Conservation (phyloP, 345 rosid genomes). For the Gossypium sturtianum region DNA sequence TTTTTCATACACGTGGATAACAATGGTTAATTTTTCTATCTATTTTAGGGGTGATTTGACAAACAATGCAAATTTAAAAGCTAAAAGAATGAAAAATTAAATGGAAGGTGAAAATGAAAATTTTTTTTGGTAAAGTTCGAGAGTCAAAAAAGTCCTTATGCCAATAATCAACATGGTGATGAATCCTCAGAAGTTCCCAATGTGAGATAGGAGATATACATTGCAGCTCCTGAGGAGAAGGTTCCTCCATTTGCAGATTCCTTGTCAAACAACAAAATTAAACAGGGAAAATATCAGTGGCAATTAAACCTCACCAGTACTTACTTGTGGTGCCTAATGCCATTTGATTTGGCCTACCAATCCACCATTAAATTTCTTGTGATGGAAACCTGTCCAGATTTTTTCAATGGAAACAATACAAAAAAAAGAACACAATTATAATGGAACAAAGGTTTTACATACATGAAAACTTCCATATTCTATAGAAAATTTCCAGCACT, state of each 20-base stretch:
- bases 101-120: too few species aligned
- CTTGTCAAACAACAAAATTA: not conserved
- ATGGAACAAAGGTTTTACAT: not conserved
- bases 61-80: accelerated
- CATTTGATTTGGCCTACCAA: not conserved
- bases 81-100: too few species aligned
- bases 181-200: too few species aligned
- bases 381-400: not conserved
- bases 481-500: not conserved
- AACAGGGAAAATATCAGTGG: not conserved
- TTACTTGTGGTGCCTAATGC: not conserved
- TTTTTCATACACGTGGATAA: too few species aligned
- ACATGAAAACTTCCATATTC: not conserved
- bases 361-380: not conserved
- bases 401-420: not conserved
- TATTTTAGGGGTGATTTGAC: too few species aligned
- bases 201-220: too few species aligned
- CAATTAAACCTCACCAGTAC: not conserved
- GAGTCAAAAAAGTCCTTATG: too few species aligned
- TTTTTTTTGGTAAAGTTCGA: too few species aligned
- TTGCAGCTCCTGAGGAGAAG: not conserved
- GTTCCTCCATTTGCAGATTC: not conserved
- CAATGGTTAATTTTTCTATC: too few species aligned
- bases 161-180: too few species aligned
- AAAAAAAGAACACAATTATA: not conserved